Evolutionary conservation across 495 filamentous ascomycete genomes (phyloP), one percentile per base, ranked within the genome.

Genomic region (Penicillium cinerascens): DNA sequence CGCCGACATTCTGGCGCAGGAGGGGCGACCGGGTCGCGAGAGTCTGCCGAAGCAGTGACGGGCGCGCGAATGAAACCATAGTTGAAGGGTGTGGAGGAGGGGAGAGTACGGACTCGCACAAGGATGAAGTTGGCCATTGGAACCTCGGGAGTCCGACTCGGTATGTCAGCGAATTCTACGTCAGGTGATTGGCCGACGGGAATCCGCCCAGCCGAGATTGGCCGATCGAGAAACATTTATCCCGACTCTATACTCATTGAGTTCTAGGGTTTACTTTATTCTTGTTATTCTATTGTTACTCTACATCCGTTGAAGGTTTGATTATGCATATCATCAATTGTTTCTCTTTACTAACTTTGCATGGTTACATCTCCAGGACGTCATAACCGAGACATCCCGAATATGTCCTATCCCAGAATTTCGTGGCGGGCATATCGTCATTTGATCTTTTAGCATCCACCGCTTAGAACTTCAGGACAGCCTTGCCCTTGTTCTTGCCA

Each of bases 401-500:
- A 23, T 25, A 36, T 25, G 29, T 27, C 4, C 27, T 26, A 47
- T 13, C 15, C 54, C 40, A 22, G 43, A 50, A 33, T 33, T 41
- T 56, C 40, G 2, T 60, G 16, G 42, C 49, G 54, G 44, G 20
- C 45, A 52, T 52, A 16, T 56, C 45, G 23, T 53, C 36, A 58
- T 53, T 26, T 55, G 43, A 48, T 44, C n/a, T n/a, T 49, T 35
- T 42, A 41, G n/a, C 40, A 27, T 9, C 21, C 11, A 21, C 29
- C 16, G n/a, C 41, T 61, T 72, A 75, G 47, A 92, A 85, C 74
- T 89, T 87, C 55, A 96, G 54, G 20, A 95, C 81, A 27, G 91
- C 89, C 78, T 97, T 97, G 54, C 92, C 92, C 75, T 89, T 87
- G 74, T 97, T 97, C 70, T 90, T 84, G 25, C 92, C 92, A 64